Conservation (phyloP, 1,284 basidiomycete genomes). For the Moesziomyces sp. region DNA sequence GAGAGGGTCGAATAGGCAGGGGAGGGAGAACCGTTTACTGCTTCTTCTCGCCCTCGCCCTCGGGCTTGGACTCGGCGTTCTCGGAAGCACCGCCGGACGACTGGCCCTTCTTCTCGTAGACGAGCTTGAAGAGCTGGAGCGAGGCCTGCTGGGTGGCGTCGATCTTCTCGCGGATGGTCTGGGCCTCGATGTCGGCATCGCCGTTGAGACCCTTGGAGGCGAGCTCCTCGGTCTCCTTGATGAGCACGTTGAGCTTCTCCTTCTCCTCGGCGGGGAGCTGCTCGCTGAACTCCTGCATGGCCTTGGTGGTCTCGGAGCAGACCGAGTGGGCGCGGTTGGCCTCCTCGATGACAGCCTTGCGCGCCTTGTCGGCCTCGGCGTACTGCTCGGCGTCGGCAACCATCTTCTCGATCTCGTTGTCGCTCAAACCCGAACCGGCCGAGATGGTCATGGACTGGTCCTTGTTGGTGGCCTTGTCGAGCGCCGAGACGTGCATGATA, state of each 20-base stretch:
- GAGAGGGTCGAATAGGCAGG: not conserved
- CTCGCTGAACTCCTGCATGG: constrained; percentile 96
- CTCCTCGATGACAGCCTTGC: constrained; percentile 91
- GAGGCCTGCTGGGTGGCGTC: constrained; percentile 96
- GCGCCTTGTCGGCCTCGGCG: constrained; percentile 78
- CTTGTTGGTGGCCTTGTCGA: constrained; percentile 96
- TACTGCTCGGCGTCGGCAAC: constrained; percentile 92
- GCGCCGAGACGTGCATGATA: constrained; percentile 95
- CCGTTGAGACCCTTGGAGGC: constrained; percentile 89
- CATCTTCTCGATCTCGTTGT: constrained; percentile 98
- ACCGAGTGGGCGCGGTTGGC: constrained; percentile 97
- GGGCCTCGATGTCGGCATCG: constrained; percentile 82
- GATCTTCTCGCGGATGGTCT: constrained; percentile 90
- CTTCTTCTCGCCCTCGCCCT: constrained; percentile 65
- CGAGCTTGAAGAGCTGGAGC: constrained; percentile 97
- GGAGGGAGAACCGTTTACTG: constrained; percentile 32
- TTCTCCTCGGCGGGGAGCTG: constrained; percentile 92
- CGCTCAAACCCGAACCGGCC: constrained; percentile 93
- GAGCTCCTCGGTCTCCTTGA: constrained; percentile 89
- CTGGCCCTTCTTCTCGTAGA: constrained; percentile 89
- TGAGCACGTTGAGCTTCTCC: constrained; percentile 79
- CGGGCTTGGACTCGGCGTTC: constrained; percentile 36
- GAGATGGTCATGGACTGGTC: constrained; percentile 98
- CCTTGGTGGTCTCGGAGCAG: constrained; percentile 94
- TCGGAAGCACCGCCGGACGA: constrained; percentile 70